Base-by-base conservation (phyloP, 2,329 filamentous ascomycete species). In the Xylaria sp. region DNA sequence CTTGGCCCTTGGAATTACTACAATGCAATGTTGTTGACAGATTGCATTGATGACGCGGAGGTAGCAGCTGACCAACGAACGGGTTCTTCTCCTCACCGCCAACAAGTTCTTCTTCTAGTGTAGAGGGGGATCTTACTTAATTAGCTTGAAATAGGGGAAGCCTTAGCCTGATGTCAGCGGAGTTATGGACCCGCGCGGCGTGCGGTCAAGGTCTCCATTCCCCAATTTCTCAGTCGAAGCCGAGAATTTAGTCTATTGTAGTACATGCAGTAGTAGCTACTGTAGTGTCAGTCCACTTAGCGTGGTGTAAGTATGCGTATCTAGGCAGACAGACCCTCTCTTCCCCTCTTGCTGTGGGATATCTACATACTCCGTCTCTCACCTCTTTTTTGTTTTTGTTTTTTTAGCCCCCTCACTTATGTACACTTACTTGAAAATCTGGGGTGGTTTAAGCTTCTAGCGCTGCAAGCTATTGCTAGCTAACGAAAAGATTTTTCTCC, bases 21-120 rank as follows among this genome's bases (percentile, higher is more conserved):
- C 31, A 44, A 3, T 41, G 28, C 37, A 58, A 3, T 18, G 34
- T 57, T 41, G 51, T 52, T 62, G 63, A 69, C 59, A 64, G 55
- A 56, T 69, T 61, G 60, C 64, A 60, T 67, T 52, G 64, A 67
- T 64, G 64, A 67, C 63, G 55, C 66, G 48, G 64, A 51, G 31
- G 59, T 56, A 13, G 50, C 65, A 63, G 68, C 68, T 65, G 60
- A 68, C 68, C 48, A 8, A 56, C 57, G 10, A 46, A 13, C 41
- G 41, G n/a, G 2, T 46, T 18, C n/a, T n/a, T 28, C 65, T 65
- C 37, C 65, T 65, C 60, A 70, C 68, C 68, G 68, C 68, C 68
- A 65, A 70, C 54, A 61, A 23, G 41, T 52, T 67, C 57, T 62
- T 55, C 56, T 37, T 37, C 46, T 20, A 55, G 39, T n/a, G n/a